Evolutionary conservation across 1,284 basidiomycete species (phyloP).

Genomic region (Exsudoporus floridanus): DNA sequence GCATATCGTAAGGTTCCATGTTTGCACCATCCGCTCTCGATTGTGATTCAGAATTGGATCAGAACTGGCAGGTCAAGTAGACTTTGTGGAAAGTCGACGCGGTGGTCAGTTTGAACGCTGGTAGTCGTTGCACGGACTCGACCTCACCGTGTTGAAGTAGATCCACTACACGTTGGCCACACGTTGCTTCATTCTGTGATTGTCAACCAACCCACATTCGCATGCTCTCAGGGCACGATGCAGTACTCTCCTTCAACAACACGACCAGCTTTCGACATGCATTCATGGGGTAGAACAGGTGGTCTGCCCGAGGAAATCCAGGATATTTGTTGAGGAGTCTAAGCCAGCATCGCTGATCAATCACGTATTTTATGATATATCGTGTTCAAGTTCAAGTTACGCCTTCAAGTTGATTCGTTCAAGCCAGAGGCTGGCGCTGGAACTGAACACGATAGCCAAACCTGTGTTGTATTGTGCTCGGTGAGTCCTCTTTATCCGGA

Average conservation of each 20-base stretch:
- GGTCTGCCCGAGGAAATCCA: conserved; percentile 81
- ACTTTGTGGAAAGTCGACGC: not conserved
- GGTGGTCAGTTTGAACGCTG: too few relatives aligned
- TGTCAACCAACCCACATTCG: conserved; percentile 75
- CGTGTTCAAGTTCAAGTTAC: conserved; percentile 46
- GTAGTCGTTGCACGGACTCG: too few relatives aligned
- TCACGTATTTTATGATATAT: not conserved
- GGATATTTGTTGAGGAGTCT: conserved; percentile 67
- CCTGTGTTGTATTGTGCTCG: conserved; percentile 38
- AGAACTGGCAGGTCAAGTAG: not conserved
- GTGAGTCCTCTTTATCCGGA: not conserved
- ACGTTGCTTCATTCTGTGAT: conserved; percentile 2
- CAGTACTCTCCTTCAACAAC: conserved; percentile 70
- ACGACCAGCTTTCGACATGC: conserved; percentile 67
- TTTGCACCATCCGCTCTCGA: not conserved
- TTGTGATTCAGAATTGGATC: not conserved
- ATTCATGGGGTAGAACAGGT: conserved; percentile 71
- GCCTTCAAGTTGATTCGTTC: conserved; percentile 57
- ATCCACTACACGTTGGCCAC: too few relatives aligned
- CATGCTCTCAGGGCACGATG: conserved; percentile 71
- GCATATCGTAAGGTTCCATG: not conserved
- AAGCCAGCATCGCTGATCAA: conserved; percentile 2
- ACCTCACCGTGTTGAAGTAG: too few relatives aligned
- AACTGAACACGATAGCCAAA: conserved; percentile 79
- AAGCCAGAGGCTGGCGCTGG: conserved; percentile 53